Conservation (phyloP, 495 filamentous ascomycete species). For the Viridothelium virens region DNA sequence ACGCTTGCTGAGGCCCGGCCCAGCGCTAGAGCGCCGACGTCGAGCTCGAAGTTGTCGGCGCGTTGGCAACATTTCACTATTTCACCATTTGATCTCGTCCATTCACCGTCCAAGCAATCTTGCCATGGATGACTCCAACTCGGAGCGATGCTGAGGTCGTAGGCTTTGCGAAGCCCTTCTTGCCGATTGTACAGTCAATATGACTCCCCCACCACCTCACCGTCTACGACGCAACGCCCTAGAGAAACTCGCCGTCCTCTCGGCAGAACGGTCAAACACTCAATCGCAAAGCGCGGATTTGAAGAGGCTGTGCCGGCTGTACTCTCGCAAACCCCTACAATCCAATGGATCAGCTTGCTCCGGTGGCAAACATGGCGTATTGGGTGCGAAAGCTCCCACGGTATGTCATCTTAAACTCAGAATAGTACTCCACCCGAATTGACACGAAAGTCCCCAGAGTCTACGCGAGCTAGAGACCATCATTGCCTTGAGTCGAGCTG, state of each 20-base stretch:
- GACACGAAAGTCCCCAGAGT: slow-evolving; percentile 31
- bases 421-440: slow-evolving; percentile 4
- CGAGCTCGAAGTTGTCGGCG: background rate
- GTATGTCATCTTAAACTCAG: background rate
- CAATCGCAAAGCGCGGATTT: slow-evolving; percentile 26
- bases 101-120: background rate
- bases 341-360: slow-evolving; percentile 23
- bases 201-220: slow-evolving; percentile 4
- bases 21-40: background rate
- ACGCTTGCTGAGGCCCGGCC: background rate
- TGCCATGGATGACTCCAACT: background rate
- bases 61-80: background rate
- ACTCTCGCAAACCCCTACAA: background rate
- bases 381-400: slow-evolving; percentile 27
- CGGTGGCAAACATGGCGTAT: background rate
- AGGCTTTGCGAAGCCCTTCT: background rate
- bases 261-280: slow-evolving; percentile 22
- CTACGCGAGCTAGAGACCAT: slow-evolving; percentile 83
- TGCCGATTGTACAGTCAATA: background rate
- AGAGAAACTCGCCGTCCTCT: slow-evolving; percentile 37
- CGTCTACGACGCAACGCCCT: slow-evolving; percentile 31
- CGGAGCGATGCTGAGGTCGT: background rate
- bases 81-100: background rate
- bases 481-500: slow-evolving; percentile 80
- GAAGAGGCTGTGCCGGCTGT: slow-evolving; percentile 30